Conservation (phyloP, 2,329 filamentous ascomycete species). For the Arachnomyces sp. region DNA sequence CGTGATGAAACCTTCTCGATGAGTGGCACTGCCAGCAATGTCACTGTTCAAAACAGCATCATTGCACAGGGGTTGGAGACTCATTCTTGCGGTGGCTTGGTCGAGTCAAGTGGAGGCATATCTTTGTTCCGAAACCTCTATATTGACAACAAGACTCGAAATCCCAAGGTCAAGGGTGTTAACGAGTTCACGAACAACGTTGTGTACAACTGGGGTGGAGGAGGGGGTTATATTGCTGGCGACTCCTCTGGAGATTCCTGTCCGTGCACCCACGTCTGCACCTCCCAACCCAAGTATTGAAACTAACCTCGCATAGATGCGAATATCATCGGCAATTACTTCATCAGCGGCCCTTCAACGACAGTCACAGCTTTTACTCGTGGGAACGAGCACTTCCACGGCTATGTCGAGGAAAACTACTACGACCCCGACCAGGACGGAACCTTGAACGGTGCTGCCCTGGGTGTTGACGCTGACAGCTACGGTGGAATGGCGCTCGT, state of each 20-base stretch:
- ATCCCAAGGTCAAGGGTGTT: conserved; percentile 49
- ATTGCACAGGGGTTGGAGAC: conserved; percentile 48
- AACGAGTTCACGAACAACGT: conserved; percentile 47
- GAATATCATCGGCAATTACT: conserved; percentile 51
- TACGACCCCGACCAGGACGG: conserved; percentile 46
- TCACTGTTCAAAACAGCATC: conserved; percentile 47
- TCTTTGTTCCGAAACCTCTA: conserved; percentile 49
- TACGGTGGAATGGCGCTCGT: no score
- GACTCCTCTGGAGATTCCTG: conserved; percentile 39
- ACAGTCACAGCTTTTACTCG: conserved; percentile 44
- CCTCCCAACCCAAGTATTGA: no score
- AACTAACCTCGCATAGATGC: conserved; percentile 19
- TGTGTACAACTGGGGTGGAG: conserved; percentile 51
- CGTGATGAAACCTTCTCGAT: conserved; percentile 48
- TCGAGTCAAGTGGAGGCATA: conserved; percentile 13
- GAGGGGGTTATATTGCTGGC: conserved; percentile 42
- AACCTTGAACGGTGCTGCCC: conserved; percentile 34
- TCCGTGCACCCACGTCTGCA: no score
- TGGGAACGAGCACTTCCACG: conserved; percentile 48
- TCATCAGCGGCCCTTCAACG: conserved; percentile 47
- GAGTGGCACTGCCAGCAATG: conserved; percentile 39
- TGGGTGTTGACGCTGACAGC: no score
- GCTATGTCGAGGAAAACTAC: conserved; percentile 46
- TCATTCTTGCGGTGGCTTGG: conserved; percentile 44
- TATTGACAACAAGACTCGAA: conserved; percentile 50